Conservation (phyloP, 2,329 filamentous ascomycete species). For the Allantophomopsis cytisporea region DNA sequence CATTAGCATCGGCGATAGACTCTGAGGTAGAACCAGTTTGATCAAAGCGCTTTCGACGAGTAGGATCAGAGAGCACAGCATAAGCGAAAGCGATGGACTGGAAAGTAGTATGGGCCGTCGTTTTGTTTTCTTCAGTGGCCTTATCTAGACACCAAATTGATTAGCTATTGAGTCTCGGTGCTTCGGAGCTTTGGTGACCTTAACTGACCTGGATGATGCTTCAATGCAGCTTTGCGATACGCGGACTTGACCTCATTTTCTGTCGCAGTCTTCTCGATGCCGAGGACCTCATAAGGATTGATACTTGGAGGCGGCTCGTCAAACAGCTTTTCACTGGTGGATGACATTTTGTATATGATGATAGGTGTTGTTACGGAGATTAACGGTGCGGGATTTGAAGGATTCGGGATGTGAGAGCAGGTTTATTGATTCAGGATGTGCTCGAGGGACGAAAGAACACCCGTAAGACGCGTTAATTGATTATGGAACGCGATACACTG, state of each 20-base stretch:
- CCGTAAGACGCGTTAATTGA: too few species aligned
- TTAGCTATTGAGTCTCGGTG: slow-evolving; percentile 1
- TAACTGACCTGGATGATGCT: slow-evolving; percentile 63
- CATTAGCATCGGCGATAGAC: slow-evolving; percentile 60
- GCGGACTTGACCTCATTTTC: slow-evolving; percentile 74
- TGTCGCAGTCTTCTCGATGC: slow-evolving; percentile 56
- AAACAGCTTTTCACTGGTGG: slow-evolving; percentile 8
- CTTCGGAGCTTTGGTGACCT: slow-evolving; percentile 4
- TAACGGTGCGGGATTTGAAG: too few species aligned
- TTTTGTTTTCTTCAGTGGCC: slow-evolving; percentile 51
- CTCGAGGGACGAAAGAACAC: too few species aligned
- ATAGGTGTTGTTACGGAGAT: too few species aligned
- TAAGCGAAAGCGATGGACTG: slow-evolving; percentile 91
- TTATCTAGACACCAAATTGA: slow-evolving; percentile 49
- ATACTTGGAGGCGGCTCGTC: slow-evolving; percentile 24
- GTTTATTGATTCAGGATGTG: too few species aligned
- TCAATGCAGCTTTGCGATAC: slow-evolving; percentile 83
- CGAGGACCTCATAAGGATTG: slow-evolving; percentile 71
- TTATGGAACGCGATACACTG: too few species aligned
- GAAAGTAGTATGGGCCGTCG: slow-evolving; percentile 66
- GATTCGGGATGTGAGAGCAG: too few species aligned
- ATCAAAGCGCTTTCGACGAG: slow-evolving; percentile 76
- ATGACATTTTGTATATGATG: too few species aligned
- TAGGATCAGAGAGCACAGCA: slow-evolving; percentile 74
- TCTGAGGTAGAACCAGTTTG: slow-evolving; percentile 81